A percentile compares a stretch with the other conserved stretches of the same genome.
Conservation (phyloP, 495 filamentous ascomycete genomes). For the Terfezia claveryi region DNA sequence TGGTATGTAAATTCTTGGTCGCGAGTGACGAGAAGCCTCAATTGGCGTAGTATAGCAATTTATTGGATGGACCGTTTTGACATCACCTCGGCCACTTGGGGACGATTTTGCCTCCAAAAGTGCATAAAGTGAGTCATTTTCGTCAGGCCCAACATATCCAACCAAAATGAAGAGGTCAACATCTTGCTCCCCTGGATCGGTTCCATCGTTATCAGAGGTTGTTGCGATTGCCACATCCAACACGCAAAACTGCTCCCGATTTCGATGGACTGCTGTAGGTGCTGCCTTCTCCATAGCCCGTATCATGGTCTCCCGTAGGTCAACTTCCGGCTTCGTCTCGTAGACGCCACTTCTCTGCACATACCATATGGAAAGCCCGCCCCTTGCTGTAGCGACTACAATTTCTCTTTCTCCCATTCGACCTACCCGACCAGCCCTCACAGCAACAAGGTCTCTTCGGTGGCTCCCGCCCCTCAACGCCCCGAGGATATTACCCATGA, state of each 20-base stretch:
- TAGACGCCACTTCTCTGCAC: constrained; percentile 55
- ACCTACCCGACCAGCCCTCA: constrained; percentile 41
- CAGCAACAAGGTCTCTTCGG: constrained; percentile 55
- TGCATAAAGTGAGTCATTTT: constrained; percentile 15
- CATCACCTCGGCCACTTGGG: constrained; percentile 10
- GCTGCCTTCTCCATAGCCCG: constrained; percentile 18
- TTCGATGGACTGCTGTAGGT: constrained; percentile 7
- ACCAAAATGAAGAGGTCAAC: constrained; percentile 14
- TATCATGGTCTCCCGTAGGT: constrained; percentile 21
- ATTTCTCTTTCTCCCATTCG: constrained; percentile 69
- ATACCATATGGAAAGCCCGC: constrained; percentile 63
- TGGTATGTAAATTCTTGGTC: constrained; percentile 56
- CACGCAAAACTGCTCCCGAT: constrained; percentile 13
- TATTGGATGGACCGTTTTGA: constrained; percentile 39
- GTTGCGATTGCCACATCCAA: constrained; percentile 11
- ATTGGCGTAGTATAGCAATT: constrained; percentile 34
- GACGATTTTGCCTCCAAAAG: constrained; percentile 20
- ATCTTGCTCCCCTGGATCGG: constrained; percentile 3
- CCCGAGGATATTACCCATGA: constrained; percentile 57
- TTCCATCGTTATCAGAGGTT: constrained; percentile 4
- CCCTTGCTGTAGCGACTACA: constrained; percentile 50
- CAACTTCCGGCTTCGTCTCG: constrained; percentile 21
- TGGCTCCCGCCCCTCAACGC: constrained; percentile 41
- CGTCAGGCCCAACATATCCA: constrained; percentile 6
- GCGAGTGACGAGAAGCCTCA: constrained; percentile 22